Conservation (phyloP, 1,139 yeast species). For the Candida glucosophila region DNA sequence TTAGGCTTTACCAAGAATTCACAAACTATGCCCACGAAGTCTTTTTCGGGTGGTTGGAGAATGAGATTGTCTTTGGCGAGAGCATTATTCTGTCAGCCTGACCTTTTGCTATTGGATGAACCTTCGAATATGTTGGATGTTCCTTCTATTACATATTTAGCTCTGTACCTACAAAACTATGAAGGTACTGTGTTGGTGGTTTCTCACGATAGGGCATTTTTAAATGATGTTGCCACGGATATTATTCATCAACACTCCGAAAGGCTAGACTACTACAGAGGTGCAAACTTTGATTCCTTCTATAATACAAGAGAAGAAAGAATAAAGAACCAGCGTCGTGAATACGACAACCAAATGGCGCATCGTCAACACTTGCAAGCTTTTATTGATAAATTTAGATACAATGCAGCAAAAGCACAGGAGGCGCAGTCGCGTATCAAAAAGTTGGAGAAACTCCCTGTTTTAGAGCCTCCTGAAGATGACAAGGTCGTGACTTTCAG, state of each 20-base stretch:
- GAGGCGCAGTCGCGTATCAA: constrained; percentile 98
- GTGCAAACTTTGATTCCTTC: constrained; percentile 88
- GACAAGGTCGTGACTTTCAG: constrained; percentile 78
- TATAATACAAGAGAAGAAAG: constrained; percentile 93
- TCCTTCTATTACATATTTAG: constrained; percentile 91
- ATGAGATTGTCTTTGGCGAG: constrained; percentile 98
- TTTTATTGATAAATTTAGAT: constrained; percentile 91
- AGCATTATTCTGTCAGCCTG: constrained; percentile 96
- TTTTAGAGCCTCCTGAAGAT: constrained; percentile 90
- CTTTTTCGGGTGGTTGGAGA: constrained; percentile 99
- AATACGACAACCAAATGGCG: constrained; percentile 96
- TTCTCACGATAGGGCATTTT: constrained; percentile 94
- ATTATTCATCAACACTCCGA: constrained; percentile 96
- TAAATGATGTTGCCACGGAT: constrained; percentile 97
- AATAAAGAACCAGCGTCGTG: constrained; percentile 85
- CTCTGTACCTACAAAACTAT: constrained; percentile 80
- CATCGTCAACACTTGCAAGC: constrained; percentile 87
- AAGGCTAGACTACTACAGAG: constrained; percentile 91
- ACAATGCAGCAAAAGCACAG: constrained; percentile 93
- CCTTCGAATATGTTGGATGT: constrained; percentile 99
- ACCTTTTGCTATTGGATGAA: constrained; percentile 85
- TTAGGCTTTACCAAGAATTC: constrained; percentile 88
- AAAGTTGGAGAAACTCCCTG: constrained; percentile 87
- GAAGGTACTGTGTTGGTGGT: constrained; percentile 91
- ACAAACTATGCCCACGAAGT: constrained; percentile 73